These are phyloP conservation scores for Claviceps sp. DNA, from an alignment of 2,329 filamentous ascomycete genomes.

Conservation along the genomic window DNA sequence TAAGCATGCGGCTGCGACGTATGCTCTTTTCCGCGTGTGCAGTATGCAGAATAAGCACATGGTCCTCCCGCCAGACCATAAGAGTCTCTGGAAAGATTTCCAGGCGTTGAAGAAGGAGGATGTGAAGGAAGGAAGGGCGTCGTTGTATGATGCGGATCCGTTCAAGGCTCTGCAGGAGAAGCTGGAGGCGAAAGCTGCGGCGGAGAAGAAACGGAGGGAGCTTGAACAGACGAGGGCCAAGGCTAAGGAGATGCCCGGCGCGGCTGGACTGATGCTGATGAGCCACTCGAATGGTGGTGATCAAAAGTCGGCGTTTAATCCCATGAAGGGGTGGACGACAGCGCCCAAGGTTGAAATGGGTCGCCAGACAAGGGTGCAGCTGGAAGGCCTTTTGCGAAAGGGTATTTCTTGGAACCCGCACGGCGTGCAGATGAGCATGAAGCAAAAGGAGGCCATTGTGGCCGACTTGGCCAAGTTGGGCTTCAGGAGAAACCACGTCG, in stretches of 20 bases:
- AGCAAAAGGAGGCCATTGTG: slow-evolving; percentile 47
- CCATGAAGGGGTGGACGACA: slow-evolving; percentile 65
- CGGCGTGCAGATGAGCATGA: slow-evolving; percentile 47
- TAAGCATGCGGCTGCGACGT: slow-evolving; percentile 84
- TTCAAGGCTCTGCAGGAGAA: slow-evolving; percentile 71
- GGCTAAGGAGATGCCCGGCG: slow-evolving; percentile 48
- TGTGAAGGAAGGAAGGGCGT: slow-evolving; percentile 59
- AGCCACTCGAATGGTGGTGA: slow-evolving; percentile 26
- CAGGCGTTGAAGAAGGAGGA: slow-evolving; percentile 70
- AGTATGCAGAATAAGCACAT: slow-evolving; percentile 95
- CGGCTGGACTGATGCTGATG: slow-evolving; percentile 40
- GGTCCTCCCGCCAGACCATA: slow-evolving; percentile 83
- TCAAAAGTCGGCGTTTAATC: slow-evolving; percentile 22
- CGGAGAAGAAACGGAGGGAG: slow-evolving; percentile 70
- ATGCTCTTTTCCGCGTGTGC: slow-evolving; percentile 79
- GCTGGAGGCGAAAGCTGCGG: slow-evolving; percentile 60
- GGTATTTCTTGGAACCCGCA: slow-evolving; percentile 83
- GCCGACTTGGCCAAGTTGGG: slow-evolving; percentile 65
- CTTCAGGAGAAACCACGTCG: slow-evolving; percentile 78
- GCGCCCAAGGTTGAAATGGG: slow-evolving; percentile 92
- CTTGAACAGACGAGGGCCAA: slow-evolving; percentile 54
- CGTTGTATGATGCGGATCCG: slow-evolving; percentile 93
- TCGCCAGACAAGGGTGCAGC: slow-evolving; percentile 58
- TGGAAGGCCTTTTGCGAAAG: slow-evolving; percentile 67
- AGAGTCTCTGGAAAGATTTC: slow-evolving; percentile 85